These are phyloP conservation scores for Boletus smithii DNA, from an alignment of 1,284 basidiomycete genomes.

Conservation along the genomic window DNA sequence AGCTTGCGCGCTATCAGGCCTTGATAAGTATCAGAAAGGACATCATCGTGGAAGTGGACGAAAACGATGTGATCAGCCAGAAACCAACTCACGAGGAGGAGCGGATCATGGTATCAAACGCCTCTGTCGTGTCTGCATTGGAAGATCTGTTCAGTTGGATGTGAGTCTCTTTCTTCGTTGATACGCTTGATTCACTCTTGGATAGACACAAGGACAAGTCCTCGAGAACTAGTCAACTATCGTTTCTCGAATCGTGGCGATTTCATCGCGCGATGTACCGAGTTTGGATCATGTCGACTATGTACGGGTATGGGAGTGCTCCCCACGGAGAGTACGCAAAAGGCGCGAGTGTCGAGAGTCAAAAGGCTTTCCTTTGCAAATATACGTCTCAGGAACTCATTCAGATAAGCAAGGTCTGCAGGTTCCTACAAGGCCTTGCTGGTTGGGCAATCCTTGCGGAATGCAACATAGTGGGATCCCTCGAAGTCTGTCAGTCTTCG, in stretches of 20 bases:
- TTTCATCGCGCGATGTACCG: too few species aligned
- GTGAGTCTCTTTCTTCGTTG: slow-evolving; percentile 13
- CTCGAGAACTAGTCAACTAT: slow-evolving; percentile 27
- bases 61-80: too few species aligned
- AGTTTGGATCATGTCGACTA: slow-evolving; percentile 27
- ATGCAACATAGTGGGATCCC: too few species aligned
- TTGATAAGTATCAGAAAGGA: too few species aligned
- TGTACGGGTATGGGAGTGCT: slow-evolving; percentile 9
- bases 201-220: slow-evolving; percentile 34
- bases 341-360: background rate
- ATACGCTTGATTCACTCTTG: background rate
- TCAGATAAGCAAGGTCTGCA: slow-evolving; percentile 14
- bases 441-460: too few species aligned
- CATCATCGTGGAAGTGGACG: background rate
- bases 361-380: slow-evolving; percentile 11
- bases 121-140: slow-evolving; percentile 23
- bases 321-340: background rate
- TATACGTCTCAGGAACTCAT: slow-evolving; percentile 20
- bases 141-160: slow-evolving; percentile 38
- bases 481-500: too few species aligned
- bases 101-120: slow-evolving; percentile 19
- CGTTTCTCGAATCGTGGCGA: slow-evolving; percentile 31
- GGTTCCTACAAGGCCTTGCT: too few species aligned
- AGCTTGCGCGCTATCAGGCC: too few species aligned
- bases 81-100: slow-evolving; percentile 26